Conservation (phyloP, 1,284 basidiomycete genomes). For the Pyrrhoderma lamaoense region DNA sequence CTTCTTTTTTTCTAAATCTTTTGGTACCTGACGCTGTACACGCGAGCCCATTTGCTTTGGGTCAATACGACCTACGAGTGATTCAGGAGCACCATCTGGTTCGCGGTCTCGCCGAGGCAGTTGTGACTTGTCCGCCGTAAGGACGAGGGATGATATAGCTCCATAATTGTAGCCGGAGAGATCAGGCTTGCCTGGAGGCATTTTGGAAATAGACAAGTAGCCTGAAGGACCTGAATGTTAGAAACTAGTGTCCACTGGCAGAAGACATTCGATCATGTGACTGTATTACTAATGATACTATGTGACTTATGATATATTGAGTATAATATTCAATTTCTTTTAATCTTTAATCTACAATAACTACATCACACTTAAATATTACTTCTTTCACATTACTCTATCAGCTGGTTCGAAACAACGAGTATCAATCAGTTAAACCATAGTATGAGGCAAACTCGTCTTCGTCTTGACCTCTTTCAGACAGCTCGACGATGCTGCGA, state of each 20-base stretch:
- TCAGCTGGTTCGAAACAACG: no score
- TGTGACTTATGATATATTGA: not conserved
- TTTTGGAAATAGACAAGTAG: constrained; percentile 5
- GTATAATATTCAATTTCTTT: not conserved
- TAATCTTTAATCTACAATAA: no score
- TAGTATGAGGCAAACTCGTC: constrained; percentile 32
- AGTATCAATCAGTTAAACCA: constrained; percentile 20
- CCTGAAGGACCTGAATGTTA: not conserved
- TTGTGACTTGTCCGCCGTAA: constrained; percentile 73
- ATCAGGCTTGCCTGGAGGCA: constrained; percentile 53
- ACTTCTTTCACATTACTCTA: no score
- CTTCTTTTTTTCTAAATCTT: constrained; percentile 95
- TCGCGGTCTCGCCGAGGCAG: constrained; percentile 83
- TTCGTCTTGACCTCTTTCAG: constrained; percentile 24
- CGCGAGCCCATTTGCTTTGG: constrained; percentile 91
- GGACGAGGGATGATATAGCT: constrained; percentile 80
- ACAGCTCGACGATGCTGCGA: constrained; percentile 27
- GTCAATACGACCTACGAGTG: constrained; percentile 88
- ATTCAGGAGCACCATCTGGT: constrained; percentile 92
- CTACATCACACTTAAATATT: no score
- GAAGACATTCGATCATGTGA: not conserved
- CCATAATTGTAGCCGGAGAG: constrained; percentile 86
- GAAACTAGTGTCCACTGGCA: not conserved
- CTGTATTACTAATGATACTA: not conserved
- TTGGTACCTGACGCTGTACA: constrained; percentile 75